phyloP scores from a whole-genome alignment of 192 early-diverging fungal genomes.

The Umbelopsis sp. region DNA sequence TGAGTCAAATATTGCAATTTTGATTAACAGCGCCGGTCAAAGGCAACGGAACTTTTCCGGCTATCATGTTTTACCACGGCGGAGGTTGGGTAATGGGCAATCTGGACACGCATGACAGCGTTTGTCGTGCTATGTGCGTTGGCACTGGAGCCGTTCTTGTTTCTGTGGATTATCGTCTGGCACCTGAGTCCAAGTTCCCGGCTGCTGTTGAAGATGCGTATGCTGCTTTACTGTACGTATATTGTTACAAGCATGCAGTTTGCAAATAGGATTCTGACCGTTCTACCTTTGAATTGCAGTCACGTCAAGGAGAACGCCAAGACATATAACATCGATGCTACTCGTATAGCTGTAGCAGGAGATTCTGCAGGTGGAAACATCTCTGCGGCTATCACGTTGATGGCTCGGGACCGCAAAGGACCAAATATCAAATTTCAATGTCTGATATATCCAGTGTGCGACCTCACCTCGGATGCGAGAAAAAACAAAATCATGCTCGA shows the following conservation, averaged over 20 bases:
- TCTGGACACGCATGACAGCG: not conserved
- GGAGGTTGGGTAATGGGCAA: not conserved
- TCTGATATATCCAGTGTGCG: not conserved
- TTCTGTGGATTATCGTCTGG: constrained; percentile 38
- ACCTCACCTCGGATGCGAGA: not conserved
- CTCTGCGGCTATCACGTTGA: constrained; percentile 32
- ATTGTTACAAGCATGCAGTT: not conserved
- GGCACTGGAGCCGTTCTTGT: constrained; percentile 37
- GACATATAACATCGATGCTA: constrained; percentile 35
- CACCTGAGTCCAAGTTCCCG: constrained; percentile 42
- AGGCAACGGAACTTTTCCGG: not conserved
- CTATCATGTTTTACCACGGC: not conserved
- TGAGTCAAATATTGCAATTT: not conserved
- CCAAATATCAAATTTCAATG: constrained; percentile 5
- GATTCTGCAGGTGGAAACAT: constrained; percentile 60
- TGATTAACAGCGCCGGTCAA: not conserved
- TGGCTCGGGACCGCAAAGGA: not conserved
- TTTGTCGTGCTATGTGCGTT: constrained; percentile 16
- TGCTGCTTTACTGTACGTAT: constrained; percentile 32
- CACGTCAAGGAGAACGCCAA: constrained; percentile 28
- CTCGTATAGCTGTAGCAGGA: constrained; percentile 51
- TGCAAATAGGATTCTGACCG: not conserved
- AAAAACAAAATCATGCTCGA: not conserved
- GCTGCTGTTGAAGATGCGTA: constrained; percentile 36
- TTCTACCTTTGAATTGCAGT: not conserved